phyloP scores from a whole-genome alignment of 1,284 basidiomycete species.

The Anthracocystis panici-leucophaei region DNA sequence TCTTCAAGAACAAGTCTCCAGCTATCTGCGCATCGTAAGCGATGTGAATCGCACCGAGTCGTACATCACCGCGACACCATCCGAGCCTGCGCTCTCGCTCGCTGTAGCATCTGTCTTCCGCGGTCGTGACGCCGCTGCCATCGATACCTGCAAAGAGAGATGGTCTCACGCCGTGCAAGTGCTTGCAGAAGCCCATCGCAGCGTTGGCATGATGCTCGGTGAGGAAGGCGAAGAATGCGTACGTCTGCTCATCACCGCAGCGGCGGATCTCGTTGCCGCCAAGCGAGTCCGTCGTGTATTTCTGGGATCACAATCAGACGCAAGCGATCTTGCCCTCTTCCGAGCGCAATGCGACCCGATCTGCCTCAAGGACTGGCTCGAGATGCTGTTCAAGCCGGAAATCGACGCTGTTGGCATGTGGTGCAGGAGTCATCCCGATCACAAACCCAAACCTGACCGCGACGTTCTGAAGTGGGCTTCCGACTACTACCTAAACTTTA shows the following conservation, averaged over 20 bases:
- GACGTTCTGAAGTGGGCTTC: constrained; percentile 6
- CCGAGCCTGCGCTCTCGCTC: constrained; percentile 15
- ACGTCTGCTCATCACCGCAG: constrained; percentile 24
- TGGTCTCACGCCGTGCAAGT: not conserved
- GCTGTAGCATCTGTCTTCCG: constrained; percentile 15
- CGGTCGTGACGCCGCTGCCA: not conserved
- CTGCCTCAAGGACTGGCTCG: not conserved
- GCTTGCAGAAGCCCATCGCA: constrained; percentile 7
- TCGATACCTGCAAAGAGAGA: not conserved
- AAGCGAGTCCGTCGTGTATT: too few relatives aligned
- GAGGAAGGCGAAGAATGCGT: constrained; percentile 45
- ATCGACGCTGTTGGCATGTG: not conserved
- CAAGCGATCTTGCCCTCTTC: not conserved
- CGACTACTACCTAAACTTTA: constrained; percentile 15
- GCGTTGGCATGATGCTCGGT: constrained; percentile 19
- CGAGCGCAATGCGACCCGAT: not conserved
- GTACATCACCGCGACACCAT: constrained; percentile 11
- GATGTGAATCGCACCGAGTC: constrained; percentile 4
- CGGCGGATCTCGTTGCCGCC: constrained; percentile 1
- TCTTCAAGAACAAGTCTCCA: constrained; percentile 4
- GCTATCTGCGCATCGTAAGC: constrained; percentile 17
- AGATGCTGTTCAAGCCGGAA: not conserved
- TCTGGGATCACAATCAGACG: too few relatives aligned
- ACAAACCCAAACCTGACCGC: not conserved
- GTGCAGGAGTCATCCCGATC: not conserved